Base-by-base conservation (phyloP, 1,139 yeast species). In the Pichiaceae sp. region DNA sequence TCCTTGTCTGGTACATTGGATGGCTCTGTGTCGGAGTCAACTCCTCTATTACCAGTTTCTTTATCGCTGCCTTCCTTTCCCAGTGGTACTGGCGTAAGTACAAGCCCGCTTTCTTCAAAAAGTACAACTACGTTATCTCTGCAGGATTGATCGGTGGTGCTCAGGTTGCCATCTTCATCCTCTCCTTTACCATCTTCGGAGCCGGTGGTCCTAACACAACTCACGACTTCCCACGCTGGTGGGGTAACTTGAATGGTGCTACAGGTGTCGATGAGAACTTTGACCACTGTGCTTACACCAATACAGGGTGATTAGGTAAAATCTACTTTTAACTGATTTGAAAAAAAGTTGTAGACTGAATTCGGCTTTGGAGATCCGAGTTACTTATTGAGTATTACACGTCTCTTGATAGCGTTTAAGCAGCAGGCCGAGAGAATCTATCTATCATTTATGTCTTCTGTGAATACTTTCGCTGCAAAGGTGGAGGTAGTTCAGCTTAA, bases 71-170 rank as follows among this genome's bases (percentile, higher is more conserved):
- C 24, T 36, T 53, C 35, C 30, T 43, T 18, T 51, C 56, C 21
- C 59, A 54, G 36, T 52, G 52, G 46, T 45, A 60, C 54, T 53
- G 75, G 42, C 71, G 70, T 47, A 63, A 69, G 34, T 60, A 59
- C 44, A 70, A 66, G 60, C 69, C 72, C 52, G 66, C 66, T 44
- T 77, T 82, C 83, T 77, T 82, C 82, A 61, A 74, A 31, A 76
- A 76, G 60, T 77, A 77, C 60, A 74, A 73, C 54, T 75, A 72
- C 51, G 62, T 74, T 20, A 58, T 76, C 41, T 69, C 78, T 21
- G 78, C 78, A 2, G 82, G 75, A 17, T 49, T 77, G 42, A 60
- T 72, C 36, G 78, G 81, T 34, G 57, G 76, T 42, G 77, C 78
- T 4, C 62, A 72, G 51, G 64, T 73, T n/a, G 60, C 70, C 36